A percentile compares a stretch with the other conserved stretches of the same genome.
phyloP scores from a whole-genome alignment of 345 rosid species.

The Psidium guajava region DNA sequence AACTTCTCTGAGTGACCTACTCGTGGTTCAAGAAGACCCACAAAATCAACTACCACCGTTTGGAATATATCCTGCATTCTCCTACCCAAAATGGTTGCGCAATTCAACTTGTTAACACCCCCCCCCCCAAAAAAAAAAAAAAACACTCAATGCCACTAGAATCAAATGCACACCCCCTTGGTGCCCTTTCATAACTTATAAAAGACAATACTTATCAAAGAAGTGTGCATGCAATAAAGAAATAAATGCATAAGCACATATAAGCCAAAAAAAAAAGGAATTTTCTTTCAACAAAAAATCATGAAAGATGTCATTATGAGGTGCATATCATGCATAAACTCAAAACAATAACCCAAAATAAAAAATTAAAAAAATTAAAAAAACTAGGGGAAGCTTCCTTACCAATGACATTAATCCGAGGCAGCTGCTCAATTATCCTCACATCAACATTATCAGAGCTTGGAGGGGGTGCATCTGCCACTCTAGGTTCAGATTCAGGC shows the following conservation, averaged over 20 bases:
- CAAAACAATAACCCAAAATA: neutral
- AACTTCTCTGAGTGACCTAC: too few species aligned
- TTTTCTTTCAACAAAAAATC: neutral
- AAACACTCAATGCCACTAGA: neutral
- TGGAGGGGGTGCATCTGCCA: conserved; percentile 14
- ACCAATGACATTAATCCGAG: conserved; percentile 45
- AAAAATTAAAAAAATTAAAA: too few species aligned
- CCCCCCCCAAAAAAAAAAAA: too few species aligned
- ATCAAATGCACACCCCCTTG: neutral
- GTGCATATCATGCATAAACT: neutral
- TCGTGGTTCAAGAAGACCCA: too few species aligned
- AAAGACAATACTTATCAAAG: neutral
- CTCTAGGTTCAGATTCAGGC: conserved; percentile 29
- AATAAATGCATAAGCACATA: neutral
- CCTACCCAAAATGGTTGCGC: neutral
- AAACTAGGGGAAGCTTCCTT: conserved; percentile 9
- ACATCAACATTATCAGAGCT: conserved; percentile 23
- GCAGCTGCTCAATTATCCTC: conserved; percentile 35
- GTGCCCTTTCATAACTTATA: neutral
- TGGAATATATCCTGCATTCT: neutral
- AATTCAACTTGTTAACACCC: neutral
- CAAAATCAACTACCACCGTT: neutral
- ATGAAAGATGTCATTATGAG: neutral
- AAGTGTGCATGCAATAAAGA: neutral
- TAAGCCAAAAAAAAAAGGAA: neutral